Evolutionary conservation across 2,329 filamentous ascomycete species (phyloP).

Genomic region (Thelonectria rubi): DNA sequence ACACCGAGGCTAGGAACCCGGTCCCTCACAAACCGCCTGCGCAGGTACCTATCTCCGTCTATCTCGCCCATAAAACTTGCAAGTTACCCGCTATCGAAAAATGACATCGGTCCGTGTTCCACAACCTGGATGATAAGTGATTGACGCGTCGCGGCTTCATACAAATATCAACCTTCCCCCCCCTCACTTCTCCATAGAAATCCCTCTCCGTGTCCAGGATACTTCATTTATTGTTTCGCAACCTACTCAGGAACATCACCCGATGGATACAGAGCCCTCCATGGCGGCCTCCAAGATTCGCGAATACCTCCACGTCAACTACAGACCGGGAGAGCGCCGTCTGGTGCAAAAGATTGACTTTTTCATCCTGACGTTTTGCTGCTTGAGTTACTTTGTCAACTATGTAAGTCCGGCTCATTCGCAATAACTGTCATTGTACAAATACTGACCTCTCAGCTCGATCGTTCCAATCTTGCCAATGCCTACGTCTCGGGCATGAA

Average conservation of each 20-base stretch:
- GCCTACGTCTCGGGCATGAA: constrained; percentile 57
- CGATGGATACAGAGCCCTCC: background rate
- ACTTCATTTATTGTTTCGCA: too few species aligned
- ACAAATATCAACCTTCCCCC: background rate
- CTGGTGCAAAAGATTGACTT: constrained; percentile 69
- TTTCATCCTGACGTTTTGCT: constrained; percentile 72
- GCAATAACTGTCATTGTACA: too few species aligned
- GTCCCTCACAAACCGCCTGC: background rate
- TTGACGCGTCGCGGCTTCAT: background rate
- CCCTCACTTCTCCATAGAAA: background rate
- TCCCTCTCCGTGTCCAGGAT: background rate
- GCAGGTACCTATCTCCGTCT: background rate
- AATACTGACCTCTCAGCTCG: constrained; percentile 39
- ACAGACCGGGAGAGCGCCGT: constrained; percentile 52
- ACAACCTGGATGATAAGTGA: background rate
- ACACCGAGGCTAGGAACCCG: background rate
- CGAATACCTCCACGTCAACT: constrained; percentile 47
- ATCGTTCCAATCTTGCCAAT: constrained; percentile 51
- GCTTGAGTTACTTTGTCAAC: constrained; percentile 65
- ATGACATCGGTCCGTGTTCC: background rate
- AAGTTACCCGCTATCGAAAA: background rate
- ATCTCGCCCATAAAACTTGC: background rate
- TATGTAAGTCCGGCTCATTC: constrained; percentile 51
- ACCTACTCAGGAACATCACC: background rate
- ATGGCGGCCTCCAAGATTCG: constrained; percentile 35